phyloP scores from a whole-genome alignment of 306 rosid genomes.

The Cucurbita pepo region DNA sequence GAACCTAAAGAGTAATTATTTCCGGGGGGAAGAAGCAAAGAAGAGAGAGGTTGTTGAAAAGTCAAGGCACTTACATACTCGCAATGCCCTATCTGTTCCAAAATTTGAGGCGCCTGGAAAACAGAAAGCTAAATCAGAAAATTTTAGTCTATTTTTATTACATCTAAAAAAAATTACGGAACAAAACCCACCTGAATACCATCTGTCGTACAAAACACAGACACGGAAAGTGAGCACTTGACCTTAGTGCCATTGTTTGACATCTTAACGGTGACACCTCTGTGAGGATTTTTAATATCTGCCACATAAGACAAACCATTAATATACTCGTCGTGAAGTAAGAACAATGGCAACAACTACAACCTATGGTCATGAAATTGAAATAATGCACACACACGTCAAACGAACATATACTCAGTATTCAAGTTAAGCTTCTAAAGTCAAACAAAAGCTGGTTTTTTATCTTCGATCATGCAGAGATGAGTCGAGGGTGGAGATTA shows the following conservation, averaged over 20 bases:
- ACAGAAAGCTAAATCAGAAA: constrained; percentile 15
- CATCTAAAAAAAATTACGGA: neutral
- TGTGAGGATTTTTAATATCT: constrained; percentile 62
- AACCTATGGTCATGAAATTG: neutral
- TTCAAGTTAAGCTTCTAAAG: too few species aligned
- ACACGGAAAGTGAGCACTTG: constrained; percentile 81
- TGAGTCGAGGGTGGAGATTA: too few species aligned
- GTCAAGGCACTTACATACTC: constrained; percentile 52
- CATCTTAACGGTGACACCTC: constrained; percentile 71
- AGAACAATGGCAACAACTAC: neutral
- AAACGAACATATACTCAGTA: neutral
- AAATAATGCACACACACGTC: neutral
- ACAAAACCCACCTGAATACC: constrained; percentile 46
- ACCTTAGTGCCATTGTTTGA: constrained; percentile 28
- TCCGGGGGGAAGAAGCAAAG: neutral
- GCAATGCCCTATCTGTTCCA: constrained; percentile 54
- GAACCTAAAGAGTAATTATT: neutral
- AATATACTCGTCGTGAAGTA: constrained; percentile 1
- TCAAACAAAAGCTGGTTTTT: too few species aligned
- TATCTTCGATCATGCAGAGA: too few species aligned
- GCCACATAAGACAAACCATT: constrained; percentile 21
- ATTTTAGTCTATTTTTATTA: neutral
- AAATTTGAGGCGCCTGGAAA: constrained; percentile 42
- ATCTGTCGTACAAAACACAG: constrained; percentile 50
- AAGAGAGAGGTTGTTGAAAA: neutral